Evolutionary conservation across 1,139 yeast species (phyloP).

Genomic region (Sugiyamaella pinicola): DNA sequence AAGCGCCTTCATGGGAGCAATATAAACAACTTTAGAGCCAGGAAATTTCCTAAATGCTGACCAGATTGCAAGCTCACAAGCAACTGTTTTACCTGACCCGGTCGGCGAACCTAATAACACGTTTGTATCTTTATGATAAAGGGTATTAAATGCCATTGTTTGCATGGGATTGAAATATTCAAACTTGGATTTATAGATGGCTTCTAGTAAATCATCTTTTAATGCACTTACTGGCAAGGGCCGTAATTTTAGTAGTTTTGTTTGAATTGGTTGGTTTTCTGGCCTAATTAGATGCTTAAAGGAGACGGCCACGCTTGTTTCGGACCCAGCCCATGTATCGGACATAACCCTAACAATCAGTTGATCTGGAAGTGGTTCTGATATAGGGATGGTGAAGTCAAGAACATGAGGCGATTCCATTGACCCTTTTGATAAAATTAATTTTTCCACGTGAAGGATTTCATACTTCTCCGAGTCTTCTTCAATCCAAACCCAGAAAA

Average conservation of each 20-base stretch:
- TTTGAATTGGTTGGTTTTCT: slow-evolving; percentile 79
- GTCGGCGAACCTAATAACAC: slow-evolving; percentile 97
- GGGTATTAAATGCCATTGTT: slow-evolving; percentile 90
- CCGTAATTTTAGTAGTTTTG: slow-evolving; percentile 74
- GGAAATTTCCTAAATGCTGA: slow-evolving; percentile 84
- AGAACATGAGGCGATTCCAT: slow-evolving; percentile 64
- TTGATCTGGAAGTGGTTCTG: slow-evolving; percentile 88
- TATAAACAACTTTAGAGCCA: slow-evolving; percentile 83
- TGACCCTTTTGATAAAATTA: slow-evolving; percentile 65
- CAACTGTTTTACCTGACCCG: slow-evolving; percentile 97
- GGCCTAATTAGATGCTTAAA: slow-evolving; percentile 79
- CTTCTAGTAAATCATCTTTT: slow-evolving; percentile 66
- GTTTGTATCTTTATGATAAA: slow-evolving; percentile 76
- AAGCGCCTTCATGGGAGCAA: slow-evolving; percentile 98
- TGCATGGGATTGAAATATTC: slow-evolving; percentile 97
- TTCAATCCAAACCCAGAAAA: slow-evolving; percentile 93
- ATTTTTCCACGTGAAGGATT: slow-evolving; percentile 79
- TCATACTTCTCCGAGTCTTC: slow-evolving; percentile 69
- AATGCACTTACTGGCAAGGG: slow-evolving; percentile 86
- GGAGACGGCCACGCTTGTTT: slow-evolving; percentile 73
- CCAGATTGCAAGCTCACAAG: slow-evolving; percentile 97
- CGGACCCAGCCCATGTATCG: slow-evolving; percentile 90
- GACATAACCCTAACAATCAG: slow-evolving; percentile 76
- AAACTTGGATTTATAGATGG: slow-evolving; percentile 66
- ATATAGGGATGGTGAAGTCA: slow-evolving; percentile 88